These are phyloP conservation scores for Apiotrichum montevideense DNA, from an alignment of 1,284 basidiomycete species.

Conservation along the genomic window DNA sequence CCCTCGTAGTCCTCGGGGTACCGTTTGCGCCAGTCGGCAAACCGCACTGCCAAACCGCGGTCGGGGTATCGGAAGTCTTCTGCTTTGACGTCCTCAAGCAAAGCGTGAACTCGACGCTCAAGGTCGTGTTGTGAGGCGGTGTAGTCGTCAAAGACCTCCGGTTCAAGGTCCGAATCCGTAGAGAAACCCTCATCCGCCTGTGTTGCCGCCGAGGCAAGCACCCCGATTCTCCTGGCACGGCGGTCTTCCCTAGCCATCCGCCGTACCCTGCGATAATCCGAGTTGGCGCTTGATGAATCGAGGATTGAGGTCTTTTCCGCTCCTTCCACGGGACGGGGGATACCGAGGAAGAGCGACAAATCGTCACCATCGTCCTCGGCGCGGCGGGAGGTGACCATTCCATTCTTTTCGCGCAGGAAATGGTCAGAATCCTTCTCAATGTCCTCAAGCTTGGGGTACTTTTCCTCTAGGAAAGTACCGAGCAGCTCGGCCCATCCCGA, in stretches of 20 bases:
- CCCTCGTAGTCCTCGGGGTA: conserved; percentile 76
- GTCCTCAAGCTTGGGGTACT: conserved; percentile 78
- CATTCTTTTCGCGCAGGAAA: conserved; percentile 65
- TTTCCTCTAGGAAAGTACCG: conserved; percentile 83
- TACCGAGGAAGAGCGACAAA: conserved; percentile 65
- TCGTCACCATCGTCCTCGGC: conserved; percentile 74
- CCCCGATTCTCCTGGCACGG: conserved; percentile 51
- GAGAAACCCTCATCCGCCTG: conserved; percentile 69
- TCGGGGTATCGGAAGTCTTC: conserved; percentile 77
- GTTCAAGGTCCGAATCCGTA: conserved; percentile 67
- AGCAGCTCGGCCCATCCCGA: conserved; percentile 80
- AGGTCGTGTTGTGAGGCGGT: conserved; percentile 58
- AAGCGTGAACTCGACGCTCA: conserved; percentile 51
- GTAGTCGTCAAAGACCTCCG: conserved; percentile 65
- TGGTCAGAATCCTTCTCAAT: conserved; percentile 75
- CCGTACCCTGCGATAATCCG: conserved; percentile 54
- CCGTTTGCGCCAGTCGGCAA: conserved; percentile 68
- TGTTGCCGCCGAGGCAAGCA: background rate
- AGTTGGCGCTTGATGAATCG: conserved; percentile 42
- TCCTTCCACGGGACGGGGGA: conserved; percentile 41
- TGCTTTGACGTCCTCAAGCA: conserved; percentile 74
- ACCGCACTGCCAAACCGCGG: conserved; percentile 64
- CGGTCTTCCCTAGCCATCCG: conserved; percentile 51
- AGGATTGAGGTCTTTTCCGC: conserved; percentile 26
- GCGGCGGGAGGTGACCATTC: conserved; percentile 63